Percentiles rank a stretch among this genome's conserved stretches.
These are phyloP conservation scores for Colletotrichum spaethianum DNA, from an alignment of 2,329 filamentous ascomycete species.

Conservation along the genomic window DNA sequence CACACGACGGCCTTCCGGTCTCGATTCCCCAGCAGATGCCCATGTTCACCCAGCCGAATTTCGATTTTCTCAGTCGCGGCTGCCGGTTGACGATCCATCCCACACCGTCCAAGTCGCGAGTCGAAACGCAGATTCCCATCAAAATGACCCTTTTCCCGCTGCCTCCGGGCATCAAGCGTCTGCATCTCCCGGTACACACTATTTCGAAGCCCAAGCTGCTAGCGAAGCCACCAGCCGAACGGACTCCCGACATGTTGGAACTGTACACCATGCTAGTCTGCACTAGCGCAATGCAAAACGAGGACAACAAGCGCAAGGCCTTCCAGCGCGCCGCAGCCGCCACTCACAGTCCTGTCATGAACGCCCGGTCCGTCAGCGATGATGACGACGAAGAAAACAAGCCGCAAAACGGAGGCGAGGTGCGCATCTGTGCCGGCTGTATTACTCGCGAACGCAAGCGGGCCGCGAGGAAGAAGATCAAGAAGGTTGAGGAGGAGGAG, in stretches of 20 bases:
- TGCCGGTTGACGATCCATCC: conserved; percentile 73
- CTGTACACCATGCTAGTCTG: conserved; percentile 88
- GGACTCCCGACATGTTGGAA: conserved; percentile 81
- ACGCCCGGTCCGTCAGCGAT: conserved; percentile 51
- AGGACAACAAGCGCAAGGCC: conserved; percentile 76
- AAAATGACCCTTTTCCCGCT: conserved; percentile 83
- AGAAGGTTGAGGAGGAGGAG: conserved; percentile 93
- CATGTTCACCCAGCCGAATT: conserved; percentile 45
- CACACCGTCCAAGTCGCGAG: conserved; percentile 86
- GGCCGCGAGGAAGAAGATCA: conserved; percentile 91
- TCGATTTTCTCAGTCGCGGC: conserved; percentile 49
- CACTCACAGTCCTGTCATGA: conserved; percentile 49
- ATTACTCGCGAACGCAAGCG: conserved; percentile 93
- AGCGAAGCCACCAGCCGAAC: conserved; percentile 77
- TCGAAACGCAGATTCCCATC: conserved; percentile 96
- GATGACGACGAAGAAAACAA: conserved; percentile 76
- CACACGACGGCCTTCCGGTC: conserved; percentile 45
- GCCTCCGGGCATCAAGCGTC: conserved; percentile 80
- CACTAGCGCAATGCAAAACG: conserved; percentile 89
- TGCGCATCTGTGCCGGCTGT: conserved; percentile 92
- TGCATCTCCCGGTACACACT: conserved; percentile 90
- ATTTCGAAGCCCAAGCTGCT: conserved; percentile 96
- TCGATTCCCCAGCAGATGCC: conserved; percentile 51
- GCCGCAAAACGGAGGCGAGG: conserved; percentile 91
- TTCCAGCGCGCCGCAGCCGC: conserved; percentile 70